Percentiles rank a stretch among this genome's conserved stretches.
These are phyloP conservation scores for Mycosarcoma maydis DNA, from an alignment of 1,284 basidiomycete genomes.

Conservation along the genomic window DNA sequence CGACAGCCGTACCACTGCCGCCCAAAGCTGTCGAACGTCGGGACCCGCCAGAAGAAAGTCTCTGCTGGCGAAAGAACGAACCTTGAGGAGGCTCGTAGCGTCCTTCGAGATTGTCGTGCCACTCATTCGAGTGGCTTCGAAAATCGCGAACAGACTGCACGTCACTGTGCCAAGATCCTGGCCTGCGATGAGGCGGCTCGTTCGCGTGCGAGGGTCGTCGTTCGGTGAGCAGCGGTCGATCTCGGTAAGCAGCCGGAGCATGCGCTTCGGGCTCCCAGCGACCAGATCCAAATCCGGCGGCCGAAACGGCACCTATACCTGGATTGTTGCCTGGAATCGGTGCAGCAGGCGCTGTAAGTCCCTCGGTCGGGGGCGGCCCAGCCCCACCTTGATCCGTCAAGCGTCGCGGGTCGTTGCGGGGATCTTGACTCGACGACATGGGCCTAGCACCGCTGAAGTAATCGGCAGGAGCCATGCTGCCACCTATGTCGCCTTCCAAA, in stretches of 20 bases:
- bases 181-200: conserved; percentile 13
- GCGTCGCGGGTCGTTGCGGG: conserved; percentile 15
- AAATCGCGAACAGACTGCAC: conserved; percentile 6
- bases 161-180: conserved; percentile 24
- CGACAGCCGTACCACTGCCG: not conserved
- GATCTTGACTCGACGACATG: conserved; percentile 22
- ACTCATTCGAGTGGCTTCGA: conserved; percentile 6
- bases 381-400: conserved; percentile 6
- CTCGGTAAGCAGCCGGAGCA: conserved; percentile 3
- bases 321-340: not conserved
- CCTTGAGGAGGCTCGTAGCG: conserved; percentile 15
- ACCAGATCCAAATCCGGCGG: conserved; percentile 11
- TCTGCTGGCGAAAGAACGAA: not conserved
- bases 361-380: conserved; percentile 14
- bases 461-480: conserved; percentile 1
- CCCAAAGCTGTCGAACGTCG: conserved; percentile 18
- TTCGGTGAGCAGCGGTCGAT: conserved; percentile 5
- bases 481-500: conserved; percentile 9
- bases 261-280: conserved; percentile 19
- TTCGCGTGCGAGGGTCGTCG: conserved; percentile 18
- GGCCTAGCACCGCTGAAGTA: conserved; percentile 18
- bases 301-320: too few species aligned
- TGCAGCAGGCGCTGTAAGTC: conserved; percentile 4
- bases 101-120: conserved; percentile 2
- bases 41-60: conserved; percentile 9